Conservation (phyloP, 192 early-diverging fungal genomes). For the Podochytrium sp. region DNA sequence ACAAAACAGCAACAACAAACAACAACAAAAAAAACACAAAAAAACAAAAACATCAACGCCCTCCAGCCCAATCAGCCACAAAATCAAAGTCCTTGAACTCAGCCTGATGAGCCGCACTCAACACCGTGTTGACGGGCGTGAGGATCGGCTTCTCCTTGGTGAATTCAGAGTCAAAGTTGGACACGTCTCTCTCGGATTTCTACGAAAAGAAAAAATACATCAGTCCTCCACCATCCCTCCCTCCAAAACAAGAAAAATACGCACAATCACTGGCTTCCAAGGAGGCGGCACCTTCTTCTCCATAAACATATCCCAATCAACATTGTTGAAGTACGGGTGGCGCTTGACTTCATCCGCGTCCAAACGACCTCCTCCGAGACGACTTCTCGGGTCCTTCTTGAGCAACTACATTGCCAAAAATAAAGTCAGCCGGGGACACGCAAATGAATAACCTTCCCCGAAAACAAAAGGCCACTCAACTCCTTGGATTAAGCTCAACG, state of each 20-base stretch:
- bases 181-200: conserved; percentile 75
- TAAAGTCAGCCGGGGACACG: neutral
- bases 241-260: conserved; percentile 22
- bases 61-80: conserved; percentile 90
- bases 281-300: conserved; percentile 84
- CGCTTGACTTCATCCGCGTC: conserved; percentile 94
- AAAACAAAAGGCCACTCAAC: conserved; percentile 39
- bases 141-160: conserved; percentile 87
- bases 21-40: too few relatives aligned
- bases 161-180: conserved; percentile 96
- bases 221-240: neutral
- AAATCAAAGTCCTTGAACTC: conserved; percentile 93
- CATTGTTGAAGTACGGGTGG: conserved; percentile 92
- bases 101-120: conserved; percentile 77
- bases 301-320: conserved; percentile 93
- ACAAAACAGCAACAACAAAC: too few relatives aligned
- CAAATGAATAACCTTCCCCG: neutral
- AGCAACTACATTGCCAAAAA: conserved; percentile 68
- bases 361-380: conserved; percentile 80
- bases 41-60: too few relatives aligned
- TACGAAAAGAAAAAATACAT: conserved; percentile 30
- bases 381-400: conserved; percentile 81
- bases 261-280: conserved; percentile 86
- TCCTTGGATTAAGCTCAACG: conserved; percentile 85
- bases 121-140: conserved; percentile 84